A percentile compares a stretch with the other conserved stretches of the same genome.
These are phyloP conservation scores for Dalbergia oliveri DNA, from an alignment of 306 rosid species.

Conservation along the genomic window DNA sequence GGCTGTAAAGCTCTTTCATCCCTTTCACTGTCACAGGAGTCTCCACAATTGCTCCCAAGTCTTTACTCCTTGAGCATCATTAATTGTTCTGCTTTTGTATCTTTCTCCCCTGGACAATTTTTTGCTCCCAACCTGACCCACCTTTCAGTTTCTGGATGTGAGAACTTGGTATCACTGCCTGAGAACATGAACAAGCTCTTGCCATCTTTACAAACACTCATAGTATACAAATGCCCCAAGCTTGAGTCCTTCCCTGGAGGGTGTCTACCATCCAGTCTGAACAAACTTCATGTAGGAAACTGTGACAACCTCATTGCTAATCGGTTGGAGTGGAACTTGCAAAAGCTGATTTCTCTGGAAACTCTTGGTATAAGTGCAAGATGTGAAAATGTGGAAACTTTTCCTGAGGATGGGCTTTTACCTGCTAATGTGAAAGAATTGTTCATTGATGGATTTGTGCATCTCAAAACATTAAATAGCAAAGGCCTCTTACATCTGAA, in stretches of 20 bases:
- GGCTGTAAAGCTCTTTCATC: background rate
- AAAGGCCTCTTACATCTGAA: background rate
- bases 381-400: background rate
- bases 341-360: background rate
- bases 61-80: background rate
- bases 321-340: constrained; percentile 3
- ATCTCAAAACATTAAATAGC: background rate
- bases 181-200: background rate
- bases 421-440: background rate
- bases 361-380: background rate
- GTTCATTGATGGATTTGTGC: constrained; percentile 2
- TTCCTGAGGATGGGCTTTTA: background rate
- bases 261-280: background rate
- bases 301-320: background rate
- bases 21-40: background rate
- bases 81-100: constrained; percentile 1
- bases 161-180: background rate
- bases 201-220: constrained; percentile 9
- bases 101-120: background rate
- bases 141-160: background rate
- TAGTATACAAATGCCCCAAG: constrained; percentile 3
- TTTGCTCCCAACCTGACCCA: background rate
- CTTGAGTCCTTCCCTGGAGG: background rate
- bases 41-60: background rate
- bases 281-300: background rate